Conservation (phyloP, 192 early-diverging fungal genomes). For the Backusella liffmaniae region DNA sequence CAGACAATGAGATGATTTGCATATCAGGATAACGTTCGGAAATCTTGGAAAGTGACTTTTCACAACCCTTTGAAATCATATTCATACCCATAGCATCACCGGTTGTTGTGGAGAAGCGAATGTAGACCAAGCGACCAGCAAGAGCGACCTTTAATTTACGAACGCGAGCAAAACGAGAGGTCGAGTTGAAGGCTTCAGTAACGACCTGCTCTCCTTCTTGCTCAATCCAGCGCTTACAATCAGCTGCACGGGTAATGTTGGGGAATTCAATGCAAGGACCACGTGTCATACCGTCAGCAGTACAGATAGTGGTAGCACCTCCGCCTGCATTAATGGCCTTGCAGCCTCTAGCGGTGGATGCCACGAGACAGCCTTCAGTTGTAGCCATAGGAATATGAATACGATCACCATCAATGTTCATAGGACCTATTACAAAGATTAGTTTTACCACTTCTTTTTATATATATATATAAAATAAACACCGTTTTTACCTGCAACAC, state of each 20-base stretch:
- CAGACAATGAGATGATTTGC: slow-evolving; percentile 78
- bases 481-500: slow-evolving; percentile 68
- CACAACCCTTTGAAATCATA: slow-evolving; percentile 96
- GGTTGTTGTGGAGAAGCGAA: slow-evolving; percentile 87
- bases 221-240: slow-evolving; percentile 76
- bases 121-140: slow-evolving; percentile 79
- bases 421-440: slow-evolving; percentile 48
- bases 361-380: slow-evolving; percentile 88
- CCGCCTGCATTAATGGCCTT: slow-evolving; percentile 90
- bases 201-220: slow-evolving; percentile 58
- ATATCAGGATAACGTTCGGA: slow-evolving; percentile 65
- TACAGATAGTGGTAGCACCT: slow-evolving; percentile 78
- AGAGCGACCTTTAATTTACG: slow-evolving; percentile 78
- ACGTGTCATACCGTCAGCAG: slow-evolving; percentile 87
- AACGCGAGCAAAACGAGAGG: slow-evolving; percentile 86
- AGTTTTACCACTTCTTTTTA: not conserved
- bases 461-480: no score
- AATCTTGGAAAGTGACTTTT: slow-evolving; percentile 71
- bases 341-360: slow-evolving; percentile 90
- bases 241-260: slow-evolving; percentile 58
- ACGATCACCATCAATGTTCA: slow-evolving; percentile 76
- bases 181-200: slow-evolving; percentile 81
- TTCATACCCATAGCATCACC: slow-evolving; percentile 99
- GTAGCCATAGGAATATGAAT: slow-evolving; percentile 95
- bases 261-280: slow-evolving; percentile 92